phyloP scores from a whole-genome alignment of 192 early-diverging fungal genomes.

The Linnemannia elongata region DNA sequence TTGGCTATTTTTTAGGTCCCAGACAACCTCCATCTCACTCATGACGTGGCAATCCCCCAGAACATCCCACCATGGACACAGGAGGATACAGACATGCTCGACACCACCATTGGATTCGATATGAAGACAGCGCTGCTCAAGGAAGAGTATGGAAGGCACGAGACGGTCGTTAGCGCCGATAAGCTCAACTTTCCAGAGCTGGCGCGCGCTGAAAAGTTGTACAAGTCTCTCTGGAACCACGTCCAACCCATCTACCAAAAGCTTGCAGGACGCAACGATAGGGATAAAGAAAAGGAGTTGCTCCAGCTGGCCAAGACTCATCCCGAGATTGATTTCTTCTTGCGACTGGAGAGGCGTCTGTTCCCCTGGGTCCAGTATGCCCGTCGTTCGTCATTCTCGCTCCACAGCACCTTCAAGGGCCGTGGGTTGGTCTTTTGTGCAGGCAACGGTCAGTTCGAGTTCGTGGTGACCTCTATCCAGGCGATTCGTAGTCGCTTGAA shows the following conservation, averaged over 20 bases:
- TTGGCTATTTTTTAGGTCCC: constrained; percentile 20
- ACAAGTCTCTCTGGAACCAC: constrained; percentile 61
- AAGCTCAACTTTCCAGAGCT: constrained; percentile 54
- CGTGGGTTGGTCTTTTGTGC: constrained; percentile 66
- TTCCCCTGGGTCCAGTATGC: constrained; percentile 59
- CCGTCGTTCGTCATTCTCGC: constrained; percentile 54
- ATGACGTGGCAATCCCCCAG: constrained; percentile 63
- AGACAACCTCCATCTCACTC: constrained; percentile 35
- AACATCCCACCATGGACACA: constrained; percentile 56
- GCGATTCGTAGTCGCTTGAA: constrained; percentile 54
- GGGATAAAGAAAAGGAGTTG: constrained; percentile 28
- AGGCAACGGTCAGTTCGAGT: constrained; percentile 60
- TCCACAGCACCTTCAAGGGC: constrained; percentile 31
- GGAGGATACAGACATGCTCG: constrained; percentile 53
- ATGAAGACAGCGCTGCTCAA: constrained; percentile 35
- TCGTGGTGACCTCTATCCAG: constrained; percentile 56
- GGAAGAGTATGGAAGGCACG: constrained; percentile 16
- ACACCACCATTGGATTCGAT: constrained; percentile 50
- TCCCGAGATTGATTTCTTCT: constrained; percentile 51
- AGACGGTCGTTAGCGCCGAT: constrained; percentile 31
- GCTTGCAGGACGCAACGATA: constrained; percentile 32
- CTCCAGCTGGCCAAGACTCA: constrained; percentile 19
- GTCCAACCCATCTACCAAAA: constrained; percentile 56
- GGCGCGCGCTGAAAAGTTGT: constrained; percentile 49
- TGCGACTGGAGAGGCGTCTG: constrained; percentile 48